phyloP scores from a whole-genome alignment of 192 early-diverging fungal species.

The Linnemannia exigua region DNA sequence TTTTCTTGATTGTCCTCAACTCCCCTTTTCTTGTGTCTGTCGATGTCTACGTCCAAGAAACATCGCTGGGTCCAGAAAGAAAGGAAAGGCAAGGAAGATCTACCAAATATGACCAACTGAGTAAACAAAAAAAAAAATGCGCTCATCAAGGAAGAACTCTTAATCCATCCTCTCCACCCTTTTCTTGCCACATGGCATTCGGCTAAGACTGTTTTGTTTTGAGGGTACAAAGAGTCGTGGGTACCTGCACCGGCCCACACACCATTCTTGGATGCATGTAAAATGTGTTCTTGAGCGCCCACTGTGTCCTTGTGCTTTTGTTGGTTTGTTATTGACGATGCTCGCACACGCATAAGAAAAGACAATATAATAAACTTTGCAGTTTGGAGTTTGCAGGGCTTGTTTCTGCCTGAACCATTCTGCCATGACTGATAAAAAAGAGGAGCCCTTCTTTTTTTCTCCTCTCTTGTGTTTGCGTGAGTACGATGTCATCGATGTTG shows the following conservation, averaged over 20 bases:
- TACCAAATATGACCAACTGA: background rate
- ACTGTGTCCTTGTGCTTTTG: no score
- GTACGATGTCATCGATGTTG: background rate
- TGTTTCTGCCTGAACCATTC: constrained; percentile 11
- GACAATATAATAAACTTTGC: background rate
- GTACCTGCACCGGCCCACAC: background rate
- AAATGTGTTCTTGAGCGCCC: no score
- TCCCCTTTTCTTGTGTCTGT: background rate
- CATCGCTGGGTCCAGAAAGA: no score
- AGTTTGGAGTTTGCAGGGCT: background rate
- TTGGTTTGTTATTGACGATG: no score
- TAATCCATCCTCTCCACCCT: background rate
- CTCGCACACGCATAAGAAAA: no score
- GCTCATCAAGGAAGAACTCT: background rate
- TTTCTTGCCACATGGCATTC: background rate
- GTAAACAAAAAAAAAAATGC: background rate
- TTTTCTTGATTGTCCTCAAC: no score
- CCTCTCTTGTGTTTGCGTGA: background rate
- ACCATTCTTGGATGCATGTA: background rate
- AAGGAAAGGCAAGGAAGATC: no score
- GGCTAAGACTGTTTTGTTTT: background rate
- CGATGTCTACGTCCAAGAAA: no score
- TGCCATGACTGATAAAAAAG: background rate
- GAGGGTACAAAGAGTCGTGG: no score
- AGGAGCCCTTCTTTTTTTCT: background rate